Evolutionary conservation across 257 asterid genomes (phyloP).

Genomic region (Paraleonurus japonicus): DNA sequence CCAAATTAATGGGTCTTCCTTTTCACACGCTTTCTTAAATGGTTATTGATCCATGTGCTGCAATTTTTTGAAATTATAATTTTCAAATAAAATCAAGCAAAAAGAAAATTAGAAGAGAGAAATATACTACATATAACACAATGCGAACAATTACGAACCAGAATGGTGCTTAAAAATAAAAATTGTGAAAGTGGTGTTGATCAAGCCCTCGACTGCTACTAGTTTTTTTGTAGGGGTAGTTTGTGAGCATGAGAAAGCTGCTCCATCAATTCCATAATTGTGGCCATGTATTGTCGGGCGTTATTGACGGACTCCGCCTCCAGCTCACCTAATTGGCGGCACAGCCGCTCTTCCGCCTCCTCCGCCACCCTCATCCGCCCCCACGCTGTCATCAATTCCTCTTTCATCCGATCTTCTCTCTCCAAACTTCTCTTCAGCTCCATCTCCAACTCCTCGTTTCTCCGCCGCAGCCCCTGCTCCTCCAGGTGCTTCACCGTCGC

Average conservation of each 20-base stretch:
- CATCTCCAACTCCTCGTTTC: slow-evolving; percentile 70
- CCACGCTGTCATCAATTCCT: slow-evolving; percentile 39
- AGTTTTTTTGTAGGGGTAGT: too few species aligned
- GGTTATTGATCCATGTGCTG: neutral
- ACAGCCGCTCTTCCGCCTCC: slow-evolving; percentile 86
- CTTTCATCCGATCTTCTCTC: slow-evolving; percentile 57
- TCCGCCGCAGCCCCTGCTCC: slow-evolving; percentile 38
- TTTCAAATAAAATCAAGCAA: neutral
- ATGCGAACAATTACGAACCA: neutral
- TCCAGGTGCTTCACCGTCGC: neutral
- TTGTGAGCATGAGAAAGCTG: slow-evolving; percentile 44
- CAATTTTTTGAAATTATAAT: neutral
- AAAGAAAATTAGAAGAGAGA: neutral
- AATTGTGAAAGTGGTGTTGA: slow-evolving; percentile 29
- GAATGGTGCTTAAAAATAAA: slow-evolving; percentile 20
- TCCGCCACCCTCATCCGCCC: slow-evolving; percentile 64
- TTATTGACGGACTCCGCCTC: slow-evolving; percentile 76
- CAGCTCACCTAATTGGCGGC: slow-evolving; percentile 76
- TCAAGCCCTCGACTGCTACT: too few species aligned
- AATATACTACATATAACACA: neutral
- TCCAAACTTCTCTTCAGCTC: slow-evolving; percentile 47
- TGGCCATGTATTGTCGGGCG: slow-evolving; percentile 48
- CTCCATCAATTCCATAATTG: slow-evolving; percentile 40
- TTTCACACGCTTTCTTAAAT: neutral
- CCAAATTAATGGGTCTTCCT: neutral